Evolutionary conservation across 2,329 filamentous ascomycete species (phyloP).

Genomic region (Aspergillus bombycis): DNA sequence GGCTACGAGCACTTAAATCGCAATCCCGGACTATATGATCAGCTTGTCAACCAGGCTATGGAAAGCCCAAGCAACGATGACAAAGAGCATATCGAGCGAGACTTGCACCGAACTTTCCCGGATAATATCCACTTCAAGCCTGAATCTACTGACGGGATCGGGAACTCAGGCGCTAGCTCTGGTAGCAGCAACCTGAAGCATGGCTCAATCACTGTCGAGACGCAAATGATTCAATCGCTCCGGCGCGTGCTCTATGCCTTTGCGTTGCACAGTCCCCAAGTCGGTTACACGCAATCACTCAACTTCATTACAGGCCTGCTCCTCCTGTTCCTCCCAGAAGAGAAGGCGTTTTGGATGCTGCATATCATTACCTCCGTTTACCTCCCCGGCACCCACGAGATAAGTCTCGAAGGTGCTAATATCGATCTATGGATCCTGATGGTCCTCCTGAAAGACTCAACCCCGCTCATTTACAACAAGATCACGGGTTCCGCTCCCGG

Average conservation of each 20-base stretch:
- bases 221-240: constrained; percentile 76
- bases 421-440: constrained; percentile 93
- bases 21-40: constrained; percentile 75
- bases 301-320: constrained; percentile 93
- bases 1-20: constrained; percentile 78
- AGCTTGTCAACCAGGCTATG: constrained; percentile 69
- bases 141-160: constrained; percentile 35
- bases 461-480: constrained; percentile 84
- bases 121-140: constrained; percentile 92
- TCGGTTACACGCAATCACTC: constrained; percentile 93
- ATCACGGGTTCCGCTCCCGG: constrained; percentile 63
- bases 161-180: constrained; percentile 22
- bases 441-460: constrained; percentile 77
- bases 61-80: constrained; percentile 70
- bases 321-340: constrained; percentile 86
- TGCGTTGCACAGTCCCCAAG: constrained; percentile 83
- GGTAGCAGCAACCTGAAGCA: constrained; percentile 42
- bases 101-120: constrained; percentile 90
- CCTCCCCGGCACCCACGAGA: constrained; percentile 87
- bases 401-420: constrained; percentile 87
- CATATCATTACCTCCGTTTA: constrained; percentile 89
- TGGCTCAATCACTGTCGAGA: constrained; percentile 59
- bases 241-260: constrained; percentile 88
- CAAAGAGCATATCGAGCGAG: constrained; percentile 87
- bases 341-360: constrained; percentile 89